Evolutionary conservation across 441 rosid genomes (phyloP), one percentile per base, ranked within the genome.

Genomic region (Euphorbia corollata): DNA sequence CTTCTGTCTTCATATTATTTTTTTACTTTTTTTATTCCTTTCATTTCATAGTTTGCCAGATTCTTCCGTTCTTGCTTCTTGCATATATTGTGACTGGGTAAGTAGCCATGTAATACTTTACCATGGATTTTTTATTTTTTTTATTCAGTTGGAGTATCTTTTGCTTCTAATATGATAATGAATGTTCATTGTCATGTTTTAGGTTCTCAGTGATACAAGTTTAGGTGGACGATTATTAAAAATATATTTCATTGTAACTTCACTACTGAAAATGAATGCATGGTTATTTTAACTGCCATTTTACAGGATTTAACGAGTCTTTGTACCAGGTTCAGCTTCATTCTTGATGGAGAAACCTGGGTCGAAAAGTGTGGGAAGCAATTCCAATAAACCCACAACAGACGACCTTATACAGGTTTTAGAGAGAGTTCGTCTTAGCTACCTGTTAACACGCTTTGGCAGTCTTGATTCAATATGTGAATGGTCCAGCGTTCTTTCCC

Each of bases 401-500:
- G 89, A 86, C 71, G 95, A 90, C 71, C 70, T 93, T 56, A 70
- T 75, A 71, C 75, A 59, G 71, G 88, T 82, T 68, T 73, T 93
- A 61, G 87, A 89, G 76, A 79, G 81, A 60, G 98, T 89, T 67
- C 84, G 85, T 53, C 87, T 92, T 75, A 88, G 83, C 75, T 82
- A 86, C 74, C 75, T 92, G 63, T 74, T 83, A 51, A 72, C 90
- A 63, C 98, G 97, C 59, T 83, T 87, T 63, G 74, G 77, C 66
- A 81, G 91, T 71, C 80, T 93, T 48, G 98, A 93, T 77, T 73
- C 85, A 15, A 65, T 75, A 51, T 67, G 70, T 19, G 98, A 93
- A 79, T 93, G 98, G 98, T 87, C 97, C 58, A 89, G 97, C 77
- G 91, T 93, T 73, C 95, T 93, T 53, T 93, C 98, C 76, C 91